phyloP scores from a whole-genome alignment of 441 rosid genomes.

The Cnidoscolus chayamansa region DNA sequence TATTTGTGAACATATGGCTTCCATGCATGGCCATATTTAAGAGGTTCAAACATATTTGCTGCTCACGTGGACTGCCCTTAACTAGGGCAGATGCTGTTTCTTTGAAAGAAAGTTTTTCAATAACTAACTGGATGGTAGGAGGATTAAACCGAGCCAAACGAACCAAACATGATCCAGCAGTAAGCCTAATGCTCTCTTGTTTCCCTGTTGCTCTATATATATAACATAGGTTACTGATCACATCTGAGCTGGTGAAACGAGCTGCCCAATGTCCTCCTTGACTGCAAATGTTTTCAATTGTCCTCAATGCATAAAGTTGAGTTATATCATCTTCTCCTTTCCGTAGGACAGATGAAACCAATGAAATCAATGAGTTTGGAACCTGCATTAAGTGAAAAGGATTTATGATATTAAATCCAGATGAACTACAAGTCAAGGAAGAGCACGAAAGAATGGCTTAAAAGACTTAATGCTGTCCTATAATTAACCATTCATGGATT shows the following conservation, averaged over 20 bases:
- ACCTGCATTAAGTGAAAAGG: slow-evolving; percentile 48
- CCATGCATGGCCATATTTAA: slow-evolving; percentile 77
- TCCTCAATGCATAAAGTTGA: slow-evolving; percentile 91
- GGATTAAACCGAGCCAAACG: slow-evolving; percentile 88
- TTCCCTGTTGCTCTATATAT: slow-evolving; percentile 84
- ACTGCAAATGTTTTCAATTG: slow-evolving; percentile 89
- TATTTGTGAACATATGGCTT: slow-evolving; percentile 65
- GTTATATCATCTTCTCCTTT: slow-evolving; percentile 97
- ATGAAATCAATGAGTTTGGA: slow-evolving; percentile 84
- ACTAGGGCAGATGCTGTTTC: slow-evolving; percentile 70
- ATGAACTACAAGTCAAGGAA: slow-evolving; percentile 16
- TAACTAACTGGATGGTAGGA: slow-evolving; percentile 62
- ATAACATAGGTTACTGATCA: slow-evolving; percentile 77
- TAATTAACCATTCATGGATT: background rate
- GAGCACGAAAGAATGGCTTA: slow-evolving; percentile 12
- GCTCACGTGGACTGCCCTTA: slow-evolving; percentile 87
- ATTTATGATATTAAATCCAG: slow-evolving; percentile 1
- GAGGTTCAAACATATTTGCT: slow-evolving; percentile 87
- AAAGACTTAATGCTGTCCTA: slow-evolving; percentile 8
- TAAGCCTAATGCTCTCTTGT: slow-evolving; percentile 88
- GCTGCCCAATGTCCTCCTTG: slow-evolving; percentile 86
- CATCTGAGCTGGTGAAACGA: slow-evolving; percentile 90
- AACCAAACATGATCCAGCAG: slow-evolving; percentile 97
- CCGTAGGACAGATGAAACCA: slow-evolving; percentile 81
- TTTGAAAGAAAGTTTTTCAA: slow-evolving; percentile 76